A percentile compares a stretch with the other conserved stretches of the same genome.
Conservation (phyloP, 257 asterid genomes). For the Solanum rostratum region DNA sequence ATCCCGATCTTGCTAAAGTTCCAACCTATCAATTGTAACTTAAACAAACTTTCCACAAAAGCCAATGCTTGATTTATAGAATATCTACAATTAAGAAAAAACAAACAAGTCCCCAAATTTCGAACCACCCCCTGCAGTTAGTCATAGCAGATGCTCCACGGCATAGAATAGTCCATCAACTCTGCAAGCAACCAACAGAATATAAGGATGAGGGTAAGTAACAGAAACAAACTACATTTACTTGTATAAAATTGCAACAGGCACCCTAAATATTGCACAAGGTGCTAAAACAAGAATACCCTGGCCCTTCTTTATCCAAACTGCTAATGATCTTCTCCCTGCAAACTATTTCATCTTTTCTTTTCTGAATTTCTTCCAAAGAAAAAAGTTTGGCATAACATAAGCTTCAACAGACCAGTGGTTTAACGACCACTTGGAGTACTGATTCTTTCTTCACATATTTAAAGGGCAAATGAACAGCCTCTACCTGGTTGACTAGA, state of each 20-base stretch:
- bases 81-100: not conserved
- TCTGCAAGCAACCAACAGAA: not conserved
- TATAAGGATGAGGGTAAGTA: not conserved
- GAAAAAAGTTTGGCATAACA: not conserved
- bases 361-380: not conserved
- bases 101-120: not conserved
- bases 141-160: slow-evolving; percentile 4
- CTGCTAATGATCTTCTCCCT: not conserved
- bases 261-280: not conserved
- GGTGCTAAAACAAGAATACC: not conserved
- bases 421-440: not conserved
- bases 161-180: not conserved
- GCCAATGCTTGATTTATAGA: not conserved
- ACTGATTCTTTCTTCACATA: not conserved
- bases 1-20: not conserved
- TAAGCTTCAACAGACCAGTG: not conserved
- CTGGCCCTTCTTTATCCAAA: not conserved
- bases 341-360: not conserved
- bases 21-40: not conserved
- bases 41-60: not conserved
- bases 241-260: not conserved
- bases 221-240: not conserved
- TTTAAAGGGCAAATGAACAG: not conserved
- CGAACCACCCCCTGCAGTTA: not conserved
- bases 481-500: not conserved